phyloP scores from a whole-genome alignment of 805 yeast species.

The Nematodospora valgi region DNA sequence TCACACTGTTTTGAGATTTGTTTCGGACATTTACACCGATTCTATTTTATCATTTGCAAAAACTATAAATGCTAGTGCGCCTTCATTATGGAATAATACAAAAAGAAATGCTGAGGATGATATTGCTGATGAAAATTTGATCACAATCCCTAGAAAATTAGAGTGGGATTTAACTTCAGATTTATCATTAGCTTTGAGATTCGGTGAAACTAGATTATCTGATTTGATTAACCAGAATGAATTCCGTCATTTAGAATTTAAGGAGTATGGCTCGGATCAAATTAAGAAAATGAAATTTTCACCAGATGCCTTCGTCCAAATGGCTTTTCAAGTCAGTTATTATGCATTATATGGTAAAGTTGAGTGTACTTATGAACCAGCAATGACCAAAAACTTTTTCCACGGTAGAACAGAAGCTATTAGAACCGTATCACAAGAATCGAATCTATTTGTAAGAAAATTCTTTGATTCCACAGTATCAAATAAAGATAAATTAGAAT shows the following conservation, averaged over 20 bases:
- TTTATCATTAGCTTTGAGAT: constrained; percentile 72
- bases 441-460: constrained; percentile 78
- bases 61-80: constrained; percentile 71
- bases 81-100: constrained; percentile 55
- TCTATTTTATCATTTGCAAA: constrained; percentile 84
- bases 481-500: constrained; percentile 55
- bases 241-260: constrained; percentile 75
- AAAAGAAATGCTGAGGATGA: constrained; percentile 25
- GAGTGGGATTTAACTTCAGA: constrained; percentile 85
- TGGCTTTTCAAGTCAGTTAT: constrained; percentile 91
- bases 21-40: constrained; percentile 87
- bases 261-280: constrained; percentile 65
- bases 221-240: constrained; percentile 89
- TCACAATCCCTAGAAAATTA: constrained; percentile 77
- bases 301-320: constrained; percentile 92
- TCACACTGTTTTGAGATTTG: constrained; percentile 85
- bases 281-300: constrained; percentile 84
- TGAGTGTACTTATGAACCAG: constrained; percentile 93
- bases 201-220: constrained; percentile 85
- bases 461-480: constrained; percentile 68
- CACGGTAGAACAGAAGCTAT: constrained; percentile 95
- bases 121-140: constrained; percentile 35
- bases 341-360: constrained; percentile 90
- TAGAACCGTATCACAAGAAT: constrained; percentile 76
- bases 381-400: constrained; percentile 84